phyloP scores from a whole-genome alignment of 2,329 filamentous ascomycete species.

The Camillea tinctor region DNA sequence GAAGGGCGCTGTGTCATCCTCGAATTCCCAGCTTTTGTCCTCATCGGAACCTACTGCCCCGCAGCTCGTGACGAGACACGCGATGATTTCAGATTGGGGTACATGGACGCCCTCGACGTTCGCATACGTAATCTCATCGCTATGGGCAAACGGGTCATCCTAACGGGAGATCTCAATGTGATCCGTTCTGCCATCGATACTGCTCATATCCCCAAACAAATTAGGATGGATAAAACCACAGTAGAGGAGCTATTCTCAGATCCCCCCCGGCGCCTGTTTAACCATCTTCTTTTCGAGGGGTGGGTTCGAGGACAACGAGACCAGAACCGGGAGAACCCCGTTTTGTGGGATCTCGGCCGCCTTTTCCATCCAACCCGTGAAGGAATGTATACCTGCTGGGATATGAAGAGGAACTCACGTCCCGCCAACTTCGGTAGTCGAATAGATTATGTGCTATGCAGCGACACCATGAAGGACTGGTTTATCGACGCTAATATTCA shows the following conservation, averaged over 20 bases:
- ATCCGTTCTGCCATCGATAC: constrained; percentile 68
- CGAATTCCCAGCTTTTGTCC: constrained; percentile 91
- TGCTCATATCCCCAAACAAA: constrained; percentile 68
- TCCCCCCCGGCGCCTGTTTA: constrained; percentile 75
- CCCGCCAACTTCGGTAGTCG: constrained; percentile 89
- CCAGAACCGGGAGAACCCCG: constrained; percentile 64
- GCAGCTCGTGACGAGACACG: constrained; percentile 83
- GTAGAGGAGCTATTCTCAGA: constrained; percentile 70
- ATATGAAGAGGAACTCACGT: constrained; percentile 91
- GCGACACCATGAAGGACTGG: constrained; percentile 74
- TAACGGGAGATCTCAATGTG: constrained; percentile 90
- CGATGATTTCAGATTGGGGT: constrained; percentile 78
- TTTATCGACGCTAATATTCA: constrained; percentile 82
- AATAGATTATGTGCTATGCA: constrained; percentile 92
- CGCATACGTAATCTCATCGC: constrained; percentile 80
- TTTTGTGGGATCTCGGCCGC: constrained; percentile 82
- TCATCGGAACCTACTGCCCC: constrained; percentile 89
- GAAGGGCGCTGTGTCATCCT: constrained; percentile 90
- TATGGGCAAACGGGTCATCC: constrained; percentile 79
- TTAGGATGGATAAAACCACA: constrained; percentile 68
- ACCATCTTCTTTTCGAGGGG: constrained; percentile 77
- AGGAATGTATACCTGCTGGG: constrained; percentile 98
- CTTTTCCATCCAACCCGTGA: constrained; percentile 74
- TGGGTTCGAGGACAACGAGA: constrained; percentile 66
- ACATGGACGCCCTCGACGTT: constrained; percentile 75